Conservation (phyloP, 805 yeast species). For the Saturnispora mendoncae region DNA sequence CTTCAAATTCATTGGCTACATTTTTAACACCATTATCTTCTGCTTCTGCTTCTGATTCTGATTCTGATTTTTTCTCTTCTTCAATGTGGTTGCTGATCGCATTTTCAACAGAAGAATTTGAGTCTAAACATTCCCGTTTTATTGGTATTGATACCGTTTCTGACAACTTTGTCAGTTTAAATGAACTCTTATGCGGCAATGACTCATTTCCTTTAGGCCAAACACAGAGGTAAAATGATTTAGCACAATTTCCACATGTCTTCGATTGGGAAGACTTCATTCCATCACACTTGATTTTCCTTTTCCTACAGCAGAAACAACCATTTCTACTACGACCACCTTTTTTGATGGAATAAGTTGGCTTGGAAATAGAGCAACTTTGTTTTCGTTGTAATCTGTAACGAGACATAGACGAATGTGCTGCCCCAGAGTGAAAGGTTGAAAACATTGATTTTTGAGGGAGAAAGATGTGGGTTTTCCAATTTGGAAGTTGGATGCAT, state of each 20-base stretch:
- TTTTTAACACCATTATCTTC: background rate
- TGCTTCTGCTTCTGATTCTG: conserved; percentile 6
- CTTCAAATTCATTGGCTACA: background rate
- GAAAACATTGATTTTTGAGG: too few species aligned
- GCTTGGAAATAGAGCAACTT: conserved; percentile 1
- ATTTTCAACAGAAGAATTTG: too few species aligned
- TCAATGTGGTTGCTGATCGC: too few species aligned
- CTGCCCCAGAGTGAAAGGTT: background rate
- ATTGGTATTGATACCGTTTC: too few species aligned
- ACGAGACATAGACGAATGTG: background rate
- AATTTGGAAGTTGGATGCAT: background rate
- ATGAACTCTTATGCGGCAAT: conserved; percentile 15
- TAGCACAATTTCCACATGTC: conserved; percentile 16
- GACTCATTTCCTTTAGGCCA: conserved; percentile 17
- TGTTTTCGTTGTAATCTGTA: background rate
- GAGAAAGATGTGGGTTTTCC: background rate
- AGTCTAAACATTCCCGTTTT: too few species aligned
- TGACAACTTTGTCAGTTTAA: conserved; percentile 15
- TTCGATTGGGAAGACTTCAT: conserved; percentile 11
- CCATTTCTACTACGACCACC: conserved; percentile 15
- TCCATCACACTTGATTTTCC: conserved; percentile 23
- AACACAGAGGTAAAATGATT: conserved; percentile 11
- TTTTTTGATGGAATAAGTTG: background rate
- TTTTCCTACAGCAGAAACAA: conserved; percentile 23
- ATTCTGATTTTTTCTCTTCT: too few species aligned